Evolutionary conservation across 768 basidiomycete species (phyloP).

Genomic region (Crucibulum laeve): DNA sequence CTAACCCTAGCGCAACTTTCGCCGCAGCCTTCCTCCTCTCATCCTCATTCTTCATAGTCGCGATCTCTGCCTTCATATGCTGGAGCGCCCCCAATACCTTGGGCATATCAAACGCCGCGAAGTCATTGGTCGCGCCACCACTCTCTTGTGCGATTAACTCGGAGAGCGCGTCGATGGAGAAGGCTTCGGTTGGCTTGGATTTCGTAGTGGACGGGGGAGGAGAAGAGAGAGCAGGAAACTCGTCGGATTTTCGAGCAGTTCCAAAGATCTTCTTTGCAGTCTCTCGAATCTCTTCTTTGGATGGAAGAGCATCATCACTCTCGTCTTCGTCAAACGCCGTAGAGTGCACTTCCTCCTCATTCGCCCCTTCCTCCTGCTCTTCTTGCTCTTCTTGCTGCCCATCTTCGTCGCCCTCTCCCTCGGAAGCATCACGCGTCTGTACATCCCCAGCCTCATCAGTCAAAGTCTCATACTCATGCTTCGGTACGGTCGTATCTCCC

Average conservation of each 20-base stretch:
- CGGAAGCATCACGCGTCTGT: conserved; percentile 8
- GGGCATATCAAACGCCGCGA: conserved; percentile 57
- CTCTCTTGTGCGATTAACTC: conserved; percentile 1
- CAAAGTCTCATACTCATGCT: conserved; percentile 45
- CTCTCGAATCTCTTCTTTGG: conserved; percentile 41
- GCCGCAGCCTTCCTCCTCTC: conserved; percentile 70
- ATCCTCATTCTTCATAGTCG: conserved; percentile 55
- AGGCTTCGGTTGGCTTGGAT: too few species aligned
- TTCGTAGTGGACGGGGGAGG: too few species aligned
- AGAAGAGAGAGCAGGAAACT: too few species aligned
- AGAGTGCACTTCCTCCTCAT: too few species aligned
- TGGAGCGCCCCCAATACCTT: conserved; percentile 57
- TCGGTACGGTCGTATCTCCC: not conserved
- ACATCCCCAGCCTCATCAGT: conserved; percentile 33
- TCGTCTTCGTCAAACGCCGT: too few species aligned
- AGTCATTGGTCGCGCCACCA: conserved; percentile 24
- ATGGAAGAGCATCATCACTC: conserved; percentile 35
- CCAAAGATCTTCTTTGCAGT: conserved; percentile 52
- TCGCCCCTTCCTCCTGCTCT: too few species aligned
- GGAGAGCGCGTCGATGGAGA: conserved; percentile 1
- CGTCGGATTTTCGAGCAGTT: not conserved
- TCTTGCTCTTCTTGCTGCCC: conserved; percentile 1
- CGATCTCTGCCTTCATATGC: conserved; percentile 72
- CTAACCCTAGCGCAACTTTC: conserved; percentile 65
- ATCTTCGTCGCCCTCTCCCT: conserved; percentile 5